Base-by-base conservation (phyloP, 2,329 filamentous ascomycete species). In the Thielaviopsis populi region DNA sequence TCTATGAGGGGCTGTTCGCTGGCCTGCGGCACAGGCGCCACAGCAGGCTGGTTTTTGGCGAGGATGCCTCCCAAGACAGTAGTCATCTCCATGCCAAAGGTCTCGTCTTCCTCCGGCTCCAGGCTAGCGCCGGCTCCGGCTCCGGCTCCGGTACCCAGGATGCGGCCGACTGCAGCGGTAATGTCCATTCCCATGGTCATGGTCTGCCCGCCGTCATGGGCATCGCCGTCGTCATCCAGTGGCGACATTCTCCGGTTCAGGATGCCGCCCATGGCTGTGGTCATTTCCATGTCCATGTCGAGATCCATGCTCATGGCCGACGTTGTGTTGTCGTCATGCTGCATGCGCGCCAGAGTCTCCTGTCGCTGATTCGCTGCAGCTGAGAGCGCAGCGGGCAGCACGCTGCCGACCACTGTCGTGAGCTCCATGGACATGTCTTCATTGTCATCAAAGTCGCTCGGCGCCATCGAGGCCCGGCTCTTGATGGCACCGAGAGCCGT, bases 211-310 rank as follows among this genome's bases (percentile, higher is more conserved):
- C 66, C 68, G 19, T 65, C 33, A 7, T 70, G 66, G 19, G 59
- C 59, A 17, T 67, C 67, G 43, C 40, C 68, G 48, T 30, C 65
- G 63, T 42, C 30, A 43, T 61, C 80, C 74, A 13, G 77, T 77
- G 63, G 79, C 68, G 15, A 75, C 74, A n/a, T 71, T 72, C 5
- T 77, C 79, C 43, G 61, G 30, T 62, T 63, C 19, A 96, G 73
- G 62, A 97, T 96, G 1, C 86, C 83, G 6, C 92, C 92, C 62
- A 95, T 78, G 8, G 84, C 89, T 62, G 83, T 83, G 1, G 92
- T 96, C 10, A 96, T 89, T 69, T 97, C 92, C 92, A 97, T 96
- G 27, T 89, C 94, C 79, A 95, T 86, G 43, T 91, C 89, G 79
- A 95, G 86, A 42, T 91, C 89, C 70, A 86, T 81, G 37, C 86